A percentile compares a stretch with the other conserved stretches of the same genome.
Conservation (phyloP, 805 yeast species). For the Candida piceae region DNA sequence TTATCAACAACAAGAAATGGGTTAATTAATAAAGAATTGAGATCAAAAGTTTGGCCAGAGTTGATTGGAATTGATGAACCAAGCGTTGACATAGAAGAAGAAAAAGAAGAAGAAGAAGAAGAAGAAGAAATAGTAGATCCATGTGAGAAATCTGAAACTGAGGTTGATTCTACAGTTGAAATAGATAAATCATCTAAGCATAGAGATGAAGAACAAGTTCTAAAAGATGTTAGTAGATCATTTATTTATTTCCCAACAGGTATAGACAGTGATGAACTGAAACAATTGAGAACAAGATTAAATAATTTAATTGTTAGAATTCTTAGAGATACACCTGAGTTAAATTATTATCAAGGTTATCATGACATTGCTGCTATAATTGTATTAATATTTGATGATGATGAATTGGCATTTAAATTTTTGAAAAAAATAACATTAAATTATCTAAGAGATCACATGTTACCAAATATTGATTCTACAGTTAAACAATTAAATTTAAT, state of each 20-base stretch:
- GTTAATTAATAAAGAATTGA: constrained; percentile 34
- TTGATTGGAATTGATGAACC: constrained; percentile 34
- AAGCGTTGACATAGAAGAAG: too few relatives aligned
- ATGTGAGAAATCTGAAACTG: constrained; percentile 1
- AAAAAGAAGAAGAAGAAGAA: constrained; percentile 9
- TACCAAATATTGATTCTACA: constrained; percentile 61
- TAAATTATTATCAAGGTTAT: constrained; percentile 86
- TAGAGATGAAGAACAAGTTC: constrained; percentile 73
- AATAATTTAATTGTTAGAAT: constrained; percentile 44
- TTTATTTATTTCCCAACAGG: constrained; percentile 39
- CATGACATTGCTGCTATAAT: constrained; percentile 80
- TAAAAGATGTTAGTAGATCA: constrained; percentile 72
- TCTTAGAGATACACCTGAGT: constrained; percentile 53
- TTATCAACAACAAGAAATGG: constrained; percentile 45
- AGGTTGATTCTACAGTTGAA: too few relatives aligned
- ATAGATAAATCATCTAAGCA: constrained; percentile 43
- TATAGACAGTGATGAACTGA: constrained; percentile 16
- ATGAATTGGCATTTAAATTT: constrained; percentile 34
- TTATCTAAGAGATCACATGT: constrained; percentile 82
- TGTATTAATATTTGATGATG: constrained; percentile 43
- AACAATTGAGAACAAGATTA: constrained; percentile 37
- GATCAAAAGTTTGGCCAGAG: constrained; percentile 49
- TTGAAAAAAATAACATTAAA: constrained; percentile 53
- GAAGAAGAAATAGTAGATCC: constrained; percentile 40
- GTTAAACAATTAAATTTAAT: constrained; percentile 61